Conservation (phyloP, 305 asterid genomes). For the Solanum hybrid region DNA sequence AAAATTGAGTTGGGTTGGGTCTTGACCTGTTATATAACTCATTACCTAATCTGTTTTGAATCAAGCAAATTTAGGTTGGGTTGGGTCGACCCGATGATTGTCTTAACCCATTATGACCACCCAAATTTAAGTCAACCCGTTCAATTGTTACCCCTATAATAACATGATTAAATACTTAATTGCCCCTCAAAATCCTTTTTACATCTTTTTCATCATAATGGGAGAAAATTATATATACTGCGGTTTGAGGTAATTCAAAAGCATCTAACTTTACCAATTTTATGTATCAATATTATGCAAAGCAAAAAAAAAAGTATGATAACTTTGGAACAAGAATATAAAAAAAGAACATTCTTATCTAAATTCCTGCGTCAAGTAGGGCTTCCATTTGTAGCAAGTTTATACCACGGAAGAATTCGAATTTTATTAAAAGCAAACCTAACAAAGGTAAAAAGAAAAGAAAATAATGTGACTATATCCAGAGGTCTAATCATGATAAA, state of each 20-base stretch:
- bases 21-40: background rate
- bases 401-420: background rate
- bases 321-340: background rate
- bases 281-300: background rate
- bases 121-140: too few relatives aligned
- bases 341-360: background rate
- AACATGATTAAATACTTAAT: too few relatives aligned
- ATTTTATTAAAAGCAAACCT: background rate
- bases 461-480: background rate
- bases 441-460: background rate
- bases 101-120: too few relatives aligned
- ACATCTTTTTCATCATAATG: background rate
- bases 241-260: background rate
- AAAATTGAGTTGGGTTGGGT: background rate
- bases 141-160: background rate
- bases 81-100: background rate
- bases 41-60: background rate
- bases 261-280: background rate
- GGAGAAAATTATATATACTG: background rate
- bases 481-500: too few relatives aligned
- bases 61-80: too few relatives aligned
- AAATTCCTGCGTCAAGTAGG: background rate
- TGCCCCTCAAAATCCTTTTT: background rate
- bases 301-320: background rate
- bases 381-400: background rate